A percentile compares a stretch with the other conserved stretches of the same genome.
phyloP scores from a whole-genome alignment of 176 grass and related monocot genomes.

The Phoenix dactylifera region DNA sequence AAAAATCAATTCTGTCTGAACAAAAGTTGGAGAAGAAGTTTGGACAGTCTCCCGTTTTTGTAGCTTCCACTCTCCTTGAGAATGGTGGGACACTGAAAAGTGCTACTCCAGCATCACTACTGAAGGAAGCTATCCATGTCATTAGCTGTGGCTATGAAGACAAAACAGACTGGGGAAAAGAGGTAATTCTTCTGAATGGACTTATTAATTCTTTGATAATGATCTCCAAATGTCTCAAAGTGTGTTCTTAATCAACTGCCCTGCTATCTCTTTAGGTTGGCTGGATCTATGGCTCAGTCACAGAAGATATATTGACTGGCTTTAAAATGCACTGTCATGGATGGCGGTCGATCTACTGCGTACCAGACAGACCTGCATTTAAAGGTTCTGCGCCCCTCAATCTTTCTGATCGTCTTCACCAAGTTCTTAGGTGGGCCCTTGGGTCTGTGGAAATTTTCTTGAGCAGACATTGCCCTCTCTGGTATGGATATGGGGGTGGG shows the following conservation, averaged over 20 bases:
- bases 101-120: conserved; percentile 48
- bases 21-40: conserved; percentile 72
- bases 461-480: conserved; percentile 67
- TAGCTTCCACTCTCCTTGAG: conserved; percentile 57
- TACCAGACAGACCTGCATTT: conserved; percentile 47
- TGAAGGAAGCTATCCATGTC: conserved; percentile 77
- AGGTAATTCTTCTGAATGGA: conserved; percentile 26
- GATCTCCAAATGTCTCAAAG: neutral
- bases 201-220: neutral
- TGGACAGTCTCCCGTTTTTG: conserved; percentile 73
- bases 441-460: conserved; percentile 75
- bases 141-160: conserved; percentile 73
- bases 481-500: conserved; percentile 66
- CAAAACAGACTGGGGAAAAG: conserved; percentile 71
- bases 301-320: conserved; percentile 68
- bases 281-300: conserved; percentile 72
- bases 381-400: conserved; percentile 72
- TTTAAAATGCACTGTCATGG: conserved; percentile 80
- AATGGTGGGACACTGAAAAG: conserved; percentile 54
- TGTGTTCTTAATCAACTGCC: conserved; percentile 1
- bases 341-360: conserved; percentile 74
- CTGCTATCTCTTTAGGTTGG: conserved; percentile 37
- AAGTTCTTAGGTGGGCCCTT: conserved; percentile 68
- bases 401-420: conserved; percentile 71
- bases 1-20: conserved; percentile 36